phyloP scores from a whole-genome alignment of 2,329 filamentous ascomycete species.

The Cordyceps javanica region DNA sequence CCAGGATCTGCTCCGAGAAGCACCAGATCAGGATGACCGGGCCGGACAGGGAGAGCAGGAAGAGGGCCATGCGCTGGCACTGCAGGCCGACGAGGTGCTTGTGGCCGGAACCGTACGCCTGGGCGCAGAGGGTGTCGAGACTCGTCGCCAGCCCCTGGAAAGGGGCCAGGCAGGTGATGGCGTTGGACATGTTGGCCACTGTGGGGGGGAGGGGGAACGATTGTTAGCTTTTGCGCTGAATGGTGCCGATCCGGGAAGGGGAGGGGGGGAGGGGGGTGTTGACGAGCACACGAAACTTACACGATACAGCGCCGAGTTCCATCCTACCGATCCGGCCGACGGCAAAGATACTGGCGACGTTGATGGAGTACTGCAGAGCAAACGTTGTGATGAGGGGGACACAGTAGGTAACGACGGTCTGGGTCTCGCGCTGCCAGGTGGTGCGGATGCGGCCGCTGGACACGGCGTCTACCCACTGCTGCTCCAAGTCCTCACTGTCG shows the following conservation, averaged over 20 bases:
- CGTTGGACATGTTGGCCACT: constrained; percentile 66
- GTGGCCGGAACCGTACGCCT: constrained; percentile 88
- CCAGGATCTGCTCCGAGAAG: constrained; percentile 59
- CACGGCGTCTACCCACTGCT: constrained; percentile 82
- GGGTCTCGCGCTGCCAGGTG: constrained; percentile 84
- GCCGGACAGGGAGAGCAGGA: constrained; percentile 64
- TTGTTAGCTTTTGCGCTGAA: not conserved
- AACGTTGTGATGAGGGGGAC: constrained; percentile 67
- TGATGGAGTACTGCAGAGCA: constrained; percentile 75
- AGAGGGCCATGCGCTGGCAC: constrained; percentile 73
- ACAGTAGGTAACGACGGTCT: constrained; percentile 69
- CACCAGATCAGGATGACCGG: constrained; percentile 70
- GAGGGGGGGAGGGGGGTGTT: not conserved
- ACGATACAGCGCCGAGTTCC: constrained; percentile 38
- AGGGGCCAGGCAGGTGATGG: constrained; percentile 70
- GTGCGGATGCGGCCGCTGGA: constrained; percentile 75
- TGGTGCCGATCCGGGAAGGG: not conserved
- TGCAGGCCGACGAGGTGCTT: constrained; percentile 83
- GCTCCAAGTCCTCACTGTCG: constrained; percentile 54
- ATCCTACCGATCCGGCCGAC: constrained; percentile 69
- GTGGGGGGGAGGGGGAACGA: too few species aligned
- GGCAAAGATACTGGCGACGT: constrained; percentile 74
- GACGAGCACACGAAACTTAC: constrained; percentile 21
- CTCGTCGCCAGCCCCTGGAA: constrained; percentile 84
- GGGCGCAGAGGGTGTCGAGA: constrained; percentile 85